These are phyloP conservation scores for Elaeagnus macrophylla DNA, from an alignment of 306 rosid genomes.

Conservation along the genomic window DNA sequence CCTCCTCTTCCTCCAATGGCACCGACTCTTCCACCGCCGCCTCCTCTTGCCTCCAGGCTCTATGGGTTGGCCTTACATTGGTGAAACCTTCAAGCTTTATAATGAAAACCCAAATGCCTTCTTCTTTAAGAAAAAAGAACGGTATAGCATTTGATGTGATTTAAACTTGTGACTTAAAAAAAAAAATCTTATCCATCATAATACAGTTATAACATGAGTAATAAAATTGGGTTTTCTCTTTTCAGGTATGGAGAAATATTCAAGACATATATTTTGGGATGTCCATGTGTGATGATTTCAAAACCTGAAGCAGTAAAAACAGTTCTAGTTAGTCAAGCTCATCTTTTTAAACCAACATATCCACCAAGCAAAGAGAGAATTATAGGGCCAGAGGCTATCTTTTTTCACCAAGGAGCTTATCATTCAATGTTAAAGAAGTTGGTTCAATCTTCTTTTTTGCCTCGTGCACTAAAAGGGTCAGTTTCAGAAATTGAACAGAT, in stretches of 20 bases:
- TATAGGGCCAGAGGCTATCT: conserved; percentile 75
- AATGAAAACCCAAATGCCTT: conserved; percentile 67
- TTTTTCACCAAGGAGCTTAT: conserved; percentile 75
- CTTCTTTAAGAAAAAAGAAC: conserved; percentile 53
- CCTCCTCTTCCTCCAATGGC: conserved; percentile 37
- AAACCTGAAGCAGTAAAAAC: conserved; percentile 59
- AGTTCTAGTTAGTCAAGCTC: conserved; percentile 62
- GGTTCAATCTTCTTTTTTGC: conserved; percentile 51
- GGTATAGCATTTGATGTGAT: conserved; percentile 30
- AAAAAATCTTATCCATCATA: no score
- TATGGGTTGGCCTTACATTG: conserved; percentile 83
- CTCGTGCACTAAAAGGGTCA: conserved; percentile 42
- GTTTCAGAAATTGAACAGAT: conserved; percentile 60
- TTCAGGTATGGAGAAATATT: conserved; percentile 69
- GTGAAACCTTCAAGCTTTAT: conserved; percentile 75
- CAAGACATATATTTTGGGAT: conserved; percentile 75
- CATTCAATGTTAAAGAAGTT: conserved; percentile 66
- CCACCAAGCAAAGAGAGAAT: conserved; percentile 83
- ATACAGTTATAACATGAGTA: no score
- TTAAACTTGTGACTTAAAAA: no score
- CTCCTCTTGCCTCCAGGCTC: conserved; percentile 78
- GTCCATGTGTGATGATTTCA: conserved; percentile 86
- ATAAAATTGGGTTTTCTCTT: no score
- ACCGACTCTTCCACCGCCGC: conserved; percentile 13
- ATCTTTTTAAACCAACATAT: conserved; percentile 73